These are phyloP conservation scores for Trypanosoma congolense DNA, from an alignment of 208 protist genomes.

Conservation along the genomic window DNA sequence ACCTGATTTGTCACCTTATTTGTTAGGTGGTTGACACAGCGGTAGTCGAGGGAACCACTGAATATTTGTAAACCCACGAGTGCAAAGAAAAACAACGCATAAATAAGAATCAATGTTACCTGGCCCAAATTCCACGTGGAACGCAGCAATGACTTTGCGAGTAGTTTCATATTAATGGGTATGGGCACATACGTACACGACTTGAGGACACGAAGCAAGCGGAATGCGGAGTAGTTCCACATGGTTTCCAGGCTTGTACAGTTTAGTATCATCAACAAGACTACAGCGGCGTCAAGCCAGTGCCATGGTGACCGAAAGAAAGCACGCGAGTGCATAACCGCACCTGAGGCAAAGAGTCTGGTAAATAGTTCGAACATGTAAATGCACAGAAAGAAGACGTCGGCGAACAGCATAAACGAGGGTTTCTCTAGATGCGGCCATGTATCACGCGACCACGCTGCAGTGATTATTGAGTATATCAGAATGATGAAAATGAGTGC, in stretches of 20 bases:
- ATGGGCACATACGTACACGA: constrained; percentile 68
- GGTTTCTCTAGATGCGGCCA: constrained; percentile 34
- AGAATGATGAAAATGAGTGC: constrained; percentile 70
- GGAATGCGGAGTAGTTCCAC: constrained; percentile 85
- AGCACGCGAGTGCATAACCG: constrained; percentile 65
- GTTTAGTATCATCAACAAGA: constrained; percentile 71
- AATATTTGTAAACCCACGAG: constrained; percentile 86
- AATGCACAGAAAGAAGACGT: constrained; percentile 83
- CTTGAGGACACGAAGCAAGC: constrained; percentile 84
- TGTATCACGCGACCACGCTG: constrained; percentile 69
- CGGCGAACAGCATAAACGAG: constrained; percentile 71
- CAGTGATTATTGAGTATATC: constrained; percentile 82
- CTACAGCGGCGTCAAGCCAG: constrained; percentile 86
- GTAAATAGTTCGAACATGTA: constrained; percentile 79
- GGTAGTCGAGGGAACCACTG: constrained; percentile 59
- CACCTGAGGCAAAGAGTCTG: constrained; percentile 82
- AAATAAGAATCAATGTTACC: constrained; percentile 63
- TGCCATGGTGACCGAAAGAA: constrained; percentile 90
- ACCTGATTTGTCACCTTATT: constrained; percentile 44
- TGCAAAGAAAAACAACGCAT: constrained; percentile 88
- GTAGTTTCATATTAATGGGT: constrained; percentile 73
- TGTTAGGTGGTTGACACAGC: constrained; percentile 73
- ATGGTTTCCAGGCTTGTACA: constrained; percentile 69
- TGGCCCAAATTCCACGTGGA: constrained; percentile 69
- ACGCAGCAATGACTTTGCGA: constrained; percentile 83